These are phyloP conservation scores for Dryadomyces quercivorus DNA, from an alignment of 2,329 filamentous ascomycete genomes.

Conservation along the genomic window DNA sequence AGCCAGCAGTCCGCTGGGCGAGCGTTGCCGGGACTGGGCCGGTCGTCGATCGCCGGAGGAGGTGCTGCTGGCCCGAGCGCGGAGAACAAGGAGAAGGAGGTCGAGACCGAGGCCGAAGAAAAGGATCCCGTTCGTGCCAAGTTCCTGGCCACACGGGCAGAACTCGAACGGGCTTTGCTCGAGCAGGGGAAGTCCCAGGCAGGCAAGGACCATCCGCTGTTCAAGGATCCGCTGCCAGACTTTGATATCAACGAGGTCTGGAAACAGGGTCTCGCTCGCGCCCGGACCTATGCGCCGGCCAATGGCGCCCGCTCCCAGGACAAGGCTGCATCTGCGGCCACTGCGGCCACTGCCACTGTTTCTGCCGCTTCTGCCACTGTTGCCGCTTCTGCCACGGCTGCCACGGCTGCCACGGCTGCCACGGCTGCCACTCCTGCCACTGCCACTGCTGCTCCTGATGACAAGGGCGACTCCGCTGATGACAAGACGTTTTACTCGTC, in stretches of 20 bases:
- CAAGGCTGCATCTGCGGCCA: neutral
- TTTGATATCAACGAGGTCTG: conserved; percentile 65
- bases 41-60: neutral
- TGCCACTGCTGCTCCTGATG: neutral
- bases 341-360: neutral
- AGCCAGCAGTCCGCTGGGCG: conserved; percentile 21
- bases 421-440: neutral
- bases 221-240: conserved; percentile 41
- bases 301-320: no score
- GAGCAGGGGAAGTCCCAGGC: conserved; percentile 56
- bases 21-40: conserved; percentile 6
- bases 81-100: neutral
- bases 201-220: conserved; percentile 28
- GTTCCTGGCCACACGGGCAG: conserved; percentile 64
- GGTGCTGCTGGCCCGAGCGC: neutral
- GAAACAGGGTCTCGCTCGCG: conserved; percentile 56
- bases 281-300: conserved; percentile 49
- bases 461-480: conserved; percentile 69
- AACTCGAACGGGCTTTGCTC: conserved; percentile 64
- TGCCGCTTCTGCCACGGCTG: neutral
- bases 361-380: neutral
- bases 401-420: neutral
- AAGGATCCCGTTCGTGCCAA: conserved; percentile 66
- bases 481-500: conserved; percentile 95
- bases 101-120: neutral